Base-by-base conservation (phyloP, 2,329 filamentous ascomycete species). In the Exophiala phaeomuriformis region DNA sequence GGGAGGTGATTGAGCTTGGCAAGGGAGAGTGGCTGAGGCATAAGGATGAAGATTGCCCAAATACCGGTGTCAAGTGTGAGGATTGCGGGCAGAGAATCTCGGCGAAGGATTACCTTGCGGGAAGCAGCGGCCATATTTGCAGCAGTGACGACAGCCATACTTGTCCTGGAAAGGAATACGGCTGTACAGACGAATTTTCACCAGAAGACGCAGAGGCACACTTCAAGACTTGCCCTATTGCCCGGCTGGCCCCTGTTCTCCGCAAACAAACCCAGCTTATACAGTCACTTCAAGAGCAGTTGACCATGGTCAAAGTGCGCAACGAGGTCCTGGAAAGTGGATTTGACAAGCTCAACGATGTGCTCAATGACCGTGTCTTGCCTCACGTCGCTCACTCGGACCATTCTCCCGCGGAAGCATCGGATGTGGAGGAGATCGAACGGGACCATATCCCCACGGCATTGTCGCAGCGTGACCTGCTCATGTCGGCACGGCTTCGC, bases 221-320 rank as follows among this genome's bases (percentile, higher is more conserved):
- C 59, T 69, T 75, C 46, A 66, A 69, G 47, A 65, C 66, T 30
- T 84, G 81, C 62, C 71, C 75, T 0, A 71, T 82, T 43, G 72
- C 77, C 7, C 68, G 72, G 3, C 68, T 75, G 53, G 66, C 68
- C 0, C 72, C 74, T 12, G 72, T 72, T 48, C 68, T 76, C 27
- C 68, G 73, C 43, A 66, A 64, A 9, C 73, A 75, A 52, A 69
- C 72, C 29, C 63, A 69, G 27, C 67, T 71, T 2, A 65, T 76
- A 4, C 65, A 72, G 45, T 69, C 68, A 2, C 67, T 75, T n/a
- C 71, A 74, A 49, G 60, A 72, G 39, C 73, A 70, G 5, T 67
- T 75, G 49, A 68, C 68, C 36, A 71, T 72, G 47, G 65, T 73
- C 8, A 71, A 72, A 53, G 70, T 75, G 46, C 68, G 72, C 30